Conservation (phyloP, 768 basidiomycete genomes). For the Lentinus brumalis region DNA sequence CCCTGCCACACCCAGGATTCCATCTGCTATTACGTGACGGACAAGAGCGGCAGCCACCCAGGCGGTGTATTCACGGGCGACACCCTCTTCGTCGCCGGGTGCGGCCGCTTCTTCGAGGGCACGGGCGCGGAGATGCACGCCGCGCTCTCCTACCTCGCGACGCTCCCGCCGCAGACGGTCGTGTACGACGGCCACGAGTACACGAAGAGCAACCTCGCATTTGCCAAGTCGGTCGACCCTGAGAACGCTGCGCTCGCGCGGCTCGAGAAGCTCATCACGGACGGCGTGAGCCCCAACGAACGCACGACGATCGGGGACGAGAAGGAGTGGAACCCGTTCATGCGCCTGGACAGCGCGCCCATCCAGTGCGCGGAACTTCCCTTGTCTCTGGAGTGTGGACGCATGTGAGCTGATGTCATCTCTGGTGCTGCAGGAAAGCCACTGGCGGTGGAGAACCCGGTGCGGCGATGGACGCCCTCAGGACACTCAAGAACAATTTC, state of each 20-base stretch:
- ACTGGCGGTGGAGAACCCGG: constrained; percentile 48
- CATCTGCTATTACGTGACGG: constrained; percentile 81
- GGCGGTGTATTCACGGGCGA: constrained; percentile 94
- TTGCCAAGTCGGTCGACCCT: constrained; percentile 67
- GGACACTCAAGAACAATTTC: constrained; percentile 85
- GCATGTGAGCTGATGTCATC: neutral
- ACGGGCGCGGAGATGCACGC: constrained; percentile 77
- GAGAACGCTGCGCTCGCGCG: constrained; percentile 61
- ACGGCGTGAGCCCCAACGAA: constrained; percentile 71
- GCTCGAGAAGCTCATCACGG: constrained; percentile 57
- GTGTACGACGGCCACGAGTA: constrained; percentile 95
- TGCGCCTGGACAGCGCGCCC: constrained; percentile 68
- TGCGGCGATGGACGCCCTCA: constrained; percentile 70
- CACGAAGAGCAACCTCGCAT: constrained; percentile 71
- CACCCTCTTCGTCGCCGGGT: constrained; percentile 86
- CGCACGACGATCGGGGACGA: constrained; percentile 90
- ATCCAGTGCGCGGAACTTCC: constrained; percentile 54
- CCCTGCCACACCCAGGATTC: constrained; percentile 98
- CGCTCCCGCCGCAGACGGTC: constrained; percentile 76
- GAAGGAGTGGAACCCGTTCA: constrained; percentile 94
- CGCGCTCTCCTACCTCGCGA: constrained; percentile 69
- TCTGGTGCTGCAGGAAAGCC: constrained; percentile 44
- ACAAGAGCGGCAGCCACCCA: constrained; percentile 46
- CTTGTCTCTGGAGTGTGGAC: neutral
- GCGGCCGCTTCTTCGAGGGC: constrained; percentile 95